Conservation (phyloP, 345 rosid species). For the Limnanthes douglasii region DNA sequence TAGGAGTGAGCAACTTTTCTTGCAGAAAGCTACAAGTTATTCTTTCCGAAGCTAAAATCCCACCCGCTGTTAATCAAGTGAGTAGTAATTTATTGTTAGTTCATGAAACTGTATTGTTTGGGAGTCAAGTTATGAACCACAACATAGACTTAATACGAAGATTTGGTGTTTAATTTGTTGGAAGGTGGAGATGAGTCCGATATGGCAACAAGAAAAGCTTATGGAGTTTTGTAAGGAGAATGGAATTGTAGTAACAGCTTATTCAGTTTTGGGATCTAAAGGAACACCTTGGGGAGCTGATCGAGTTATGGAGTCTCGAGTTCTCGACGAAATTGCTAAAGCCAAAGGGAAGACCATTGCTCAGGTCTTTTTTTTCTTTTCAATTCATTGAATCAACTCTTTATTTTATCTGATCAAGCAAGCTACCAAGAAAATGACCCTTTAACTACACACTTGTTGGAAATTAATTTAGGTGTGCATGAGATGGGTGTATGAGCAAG, state of each 20-base stretch:
- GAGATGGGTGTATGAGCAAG: slow-evolving; percentile 31
- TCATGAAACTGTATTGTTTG: neutral
- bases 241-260: slow-evolving; percentile 16
- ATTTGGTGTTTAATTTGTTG: too few species aligned
- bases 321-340: slow-evolving; percentile 18
- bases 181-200: slow-evolving; percentile 23
- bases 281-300: slow-evolving; percentile 23
- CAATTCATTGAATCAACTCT: too few species aligned
- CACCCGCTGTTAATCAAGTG: slow-evolving; percentile 11
- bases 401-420: too few species aligned
- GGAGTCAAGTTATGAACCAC: neutral
- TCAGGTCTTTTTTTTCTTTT: slow-evolving; percentile 11
- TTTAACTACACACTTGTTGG: too few species aligned
- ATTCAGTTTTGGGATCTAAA: slow-evolving; percentile 18
- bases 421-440: too few species aligned
- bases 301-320: slow-evolving; percentile 13
- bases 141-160: neutral
- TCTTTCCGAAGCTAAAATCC: slow-evolving; percentile 8
- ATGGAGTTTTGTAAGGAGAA: slow-evolving; percentile 13
- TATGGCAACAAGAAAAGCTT: slow-evolving; percentile 22
- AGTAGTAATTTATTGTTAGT: neutral
- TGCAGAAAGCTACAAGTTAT: slow-evolving; percentile 8
- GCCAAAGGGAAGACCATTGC: slow-evolving; percentile 13
- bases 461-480: too few species aligned
- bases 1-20: slow-evolving; percentile 11